Evolutionary conservation across 1,284 basidiomycete genomes (phyloP).

Genomic region (Xerocomus nothofagi): DNA sequence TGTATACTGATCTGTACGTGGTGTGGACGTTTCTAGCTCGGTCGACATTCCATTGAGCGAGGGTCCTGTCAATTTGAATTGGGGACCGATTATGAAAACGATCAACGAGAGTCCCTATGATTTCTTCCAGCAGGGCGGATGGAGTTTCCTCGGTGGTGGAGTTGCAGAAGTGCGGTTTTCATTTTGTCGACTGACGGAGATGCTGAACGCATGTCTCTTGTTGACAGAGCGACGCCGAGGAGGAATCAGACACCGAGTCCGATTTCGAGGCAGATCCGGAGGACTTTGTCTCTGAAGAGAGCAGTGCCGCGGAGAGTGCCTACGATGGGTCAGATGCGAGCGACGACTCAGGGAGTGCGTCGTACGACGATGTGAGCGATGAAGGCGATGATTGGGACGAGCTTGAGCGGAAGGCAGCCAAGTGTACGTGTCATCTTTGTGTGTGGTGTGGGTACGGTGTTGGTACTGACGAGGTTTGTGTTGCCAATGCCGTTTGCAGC

Average conservation of each 20-base stretch:
- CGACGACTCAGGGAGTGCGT: conserved; percentile 63
- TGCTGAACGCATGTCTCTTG: not conserved
- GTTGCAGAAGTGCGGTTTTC: conserved; percentile 57
- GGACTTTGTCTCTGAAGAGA: conserved; percentile 51
- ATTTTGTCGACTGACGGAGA: not conserved
- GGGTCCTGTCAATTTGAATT: conserved; percentile 96
- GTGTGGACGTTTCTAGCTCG: conserved; percentile 53
- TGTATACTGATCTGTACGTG: conserved; percentile 9
- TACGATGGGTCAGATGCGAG: conserved; percentile 66
- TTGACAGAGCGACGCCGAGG: conserved; percentile 63
- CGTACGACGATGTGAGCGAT: conserved; percentile 72
- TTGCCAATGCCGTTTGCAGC: conserved; percentile 47
- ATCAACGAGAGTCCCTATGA: conserved; percentile 94
- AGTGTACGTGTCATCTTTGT: conserved; percentile 47
- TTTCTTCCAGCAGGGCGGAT: conserved; percentile 96
- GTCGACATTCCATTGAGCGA: conserved; percentile 97
- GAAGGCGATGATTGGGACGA: conserved; percentile 96
- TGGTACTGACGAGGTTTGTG: conserved; percentile 2
- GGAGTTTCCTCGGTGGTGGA: conserved; percentile 89
- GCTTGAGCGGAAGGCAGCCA: conserved; percentile 86
- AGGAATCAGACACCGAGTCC: conserved; percentile 73
- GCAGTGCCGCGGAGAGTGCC: conserved; percentile 55
- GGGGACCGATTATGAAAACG: conserved; percentile 97
- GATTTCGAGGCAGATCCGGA: conserved; percentile 75
- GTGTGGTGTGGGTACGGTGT: not conserved